These are phyloP conservation scores for Komagataella pastoris DNA, from an alignment of 805 yeast species.

Conservation along the genomic window DNA sequence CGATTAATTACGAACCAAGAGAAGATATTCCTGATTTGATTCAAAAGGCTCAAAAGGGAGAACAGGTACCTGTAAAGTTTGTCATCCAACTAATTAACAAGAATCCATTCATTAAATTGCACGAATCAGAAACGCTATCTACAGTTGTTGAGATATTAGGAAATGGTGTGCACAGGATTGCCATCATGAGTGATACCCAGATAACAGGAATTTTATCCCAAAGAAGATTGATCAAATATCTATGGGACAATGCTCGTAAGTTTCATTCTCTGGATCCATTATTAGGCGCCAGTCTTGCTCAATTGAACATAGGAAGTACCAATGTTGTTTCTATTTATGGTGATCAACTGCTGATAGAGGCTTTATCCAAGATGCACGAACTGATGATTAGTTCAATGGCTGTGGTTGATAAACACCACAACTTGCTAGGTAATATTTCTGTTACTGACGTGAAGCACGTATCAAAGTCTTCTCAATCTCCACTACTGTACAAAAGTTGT, in stretches of 20 bases:
- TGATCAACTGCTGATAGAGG: slow-evolving; percentile 79
- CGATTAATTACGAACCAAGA: slow-evolving; percentile 17
- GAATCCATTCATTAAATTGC: slow-evolving; percentile 74
- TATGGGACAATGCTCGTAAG: slow-evolving; percentile 88
- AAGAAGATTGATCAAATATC: slow-evolving; percentile 68
- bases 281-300: slow-evolving; percentile 53
- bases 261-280: slow-evolving; percentile 73
- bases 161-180: slow-evolving; percentile 91
- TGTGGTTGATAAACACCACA: slow-evolving; percentile 68
- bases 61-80: slow-evolving; percentile 83
- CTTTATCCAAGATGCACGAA: slow-evolving; percentile 71
- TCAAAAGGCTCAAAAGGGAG: slow-evolving; percentile 67
- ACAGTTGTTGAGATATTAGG: slow-evolving; percentile 80
- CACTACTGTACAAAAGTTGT: slow-evolving; percentile 69
- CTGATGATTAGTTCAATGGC: slow-evolving; percentile 85
- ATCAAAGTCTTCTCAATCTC: slow-evolving; percentile 77
- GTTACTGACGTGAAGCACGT: slow-evolving; percentile 89
- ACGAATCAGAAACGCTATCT: slow-evolving; percentile 53
- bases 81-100: slow-evolving; percentile 77
- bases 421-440: slow-evolving; percentile 82
- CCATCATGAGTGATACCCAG: slow-evolving; percentile 42
- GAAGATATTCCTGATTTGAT: slow-evolving; percentile 29
- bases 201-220: slow-evolving; percentile 84
- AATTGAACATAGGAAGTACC: slow-evolving; percentile 59
- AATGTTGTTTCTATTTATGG: slow-evolving; percentile 75